Evolutionary conservation across 257 asterid genomes (phyloP), one percentile per base, ranked within the genome.

Genomic region (Agastache rugosa): DNA sequence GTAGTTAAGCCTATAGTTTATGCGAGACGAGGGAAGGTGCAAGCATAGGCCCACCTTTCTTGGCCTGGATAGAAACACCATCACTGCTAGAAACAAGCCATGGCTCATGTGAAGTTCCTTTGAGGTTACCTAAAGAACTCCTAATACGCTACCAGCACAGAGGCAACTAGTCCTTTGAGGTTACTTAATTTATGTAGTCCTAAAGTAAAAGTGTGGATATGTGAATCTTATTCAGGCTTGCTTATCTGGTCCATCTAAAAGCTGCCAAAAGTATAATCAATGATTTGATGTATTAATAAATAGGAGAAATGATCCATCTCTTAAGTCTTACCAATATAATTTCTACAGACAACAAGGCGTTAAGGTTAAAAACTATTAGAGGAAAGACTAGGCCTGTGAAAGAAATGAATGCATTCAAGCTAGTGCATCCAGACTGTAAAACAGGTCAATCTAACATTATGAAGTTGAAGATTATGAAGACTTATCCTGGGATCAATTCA

Each of bases 391-490:
- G 11, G 34, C 59, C 15, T 44, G 39, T 50, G 60, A 17, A 29
- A 14, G 67, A 54, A 61, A 48, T 5, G 50, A 11, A 34, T 34
- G 25, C 51, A 23, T 10, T 8, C 39, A 35, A 60, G 53, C 63
- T 65, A 45, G 42, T 2, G 12, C n/a, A 35, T 29, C 56, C 51
- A 51, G 34, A 61, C 55, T 53, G 54, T 27, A 74, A 2, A 0
- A 53, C 48, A 67, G 27, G 64, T 42, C 69, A 54, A 54, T 35
- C 11, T 48, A 44, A 63, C 60, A 69, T 73, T n/a, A n/a, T n/a
- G n/a, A n/a, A n/a, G n/a, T n/a, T n/a, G n/a, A n/a, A n/a, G n/a
- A n/a, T n/a, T 51, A 0, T 34, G 64, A 39, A 50, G 53, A 39
- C 42, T 6, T 20, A 39, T 41, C 45, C 23, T 6, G 20, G 51